Percentiles rank a stretch among this genome's conserved stretches.
Evolutionary conservation across 1,139 yeast species (phyloP).

Genomic region (Yamadazyma atmosphaerica): DNA sequence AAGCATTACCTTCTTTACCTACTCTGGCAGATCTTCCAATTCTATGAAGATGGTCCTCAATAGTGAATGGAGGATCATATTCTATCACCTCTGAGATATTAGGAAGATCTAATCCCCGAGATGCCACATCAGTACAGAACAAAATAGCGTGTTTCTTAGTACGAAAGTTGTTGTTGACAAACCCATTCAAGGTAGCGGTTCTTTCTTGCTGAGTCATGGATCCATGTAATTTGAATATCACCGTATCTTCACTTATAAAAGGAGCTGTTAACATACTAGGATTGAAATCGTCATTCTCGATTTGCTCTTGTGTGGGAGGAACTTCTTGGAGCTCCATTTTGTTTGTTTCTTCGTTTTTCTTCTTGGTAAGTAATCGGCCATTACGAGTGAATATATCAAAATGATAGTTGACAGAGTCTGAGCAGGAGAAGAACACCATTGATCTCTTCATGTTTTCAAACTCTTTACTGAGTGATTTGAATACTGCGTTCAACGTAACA

Average conservation of each 20-base stretch:
- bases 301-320: conserved; percentile 15
- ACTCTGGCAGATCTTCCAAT: conserved; percentile 78
- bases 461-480: conserved; percentile 48
- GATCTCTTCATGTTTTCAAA: conserved; percentile 45
- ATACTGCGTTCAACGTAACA: conserved; percentile 71
- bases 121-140: conserved; percentile 80
- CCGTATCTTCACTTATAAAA: conserved; percentile 45
- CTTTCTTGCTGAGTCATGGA: conserved; percentile 82
- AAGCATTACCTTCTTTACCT: conserved; percentile 64
- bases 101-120: conserved; percentile 72
- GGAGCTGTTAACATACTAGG: conserved; percentile 55
- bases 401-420: conserved; percentile 94
- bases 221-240: conserved; percentile 85
- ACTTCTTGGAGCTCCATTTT: conserved; percentile 20
- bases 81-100: conserved; percentile 65
- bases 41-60: conserved; percentile 73
- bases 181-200: conserved; percentile 70
- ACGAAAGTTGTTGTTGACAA: conserved; percentile 37
- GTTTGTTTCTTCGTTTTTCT: conserved; percentile 26
- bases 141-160: conserved; percentile 57
- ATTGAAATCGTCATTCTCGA: conserved; percentile 26
- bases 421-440: conserved; percentile 87
- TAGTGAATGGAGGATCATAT: conserved; percentile 67
- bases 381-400: conserved; percentile 67
- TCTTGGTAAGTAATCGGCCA: conserved; percentile 44